Evolutionary conservation across 495 filamentous ascomycete species (phyloP), one percentile per base, ranked within the genome.

Genomic region (Aspergillus panamensis): DNA sequence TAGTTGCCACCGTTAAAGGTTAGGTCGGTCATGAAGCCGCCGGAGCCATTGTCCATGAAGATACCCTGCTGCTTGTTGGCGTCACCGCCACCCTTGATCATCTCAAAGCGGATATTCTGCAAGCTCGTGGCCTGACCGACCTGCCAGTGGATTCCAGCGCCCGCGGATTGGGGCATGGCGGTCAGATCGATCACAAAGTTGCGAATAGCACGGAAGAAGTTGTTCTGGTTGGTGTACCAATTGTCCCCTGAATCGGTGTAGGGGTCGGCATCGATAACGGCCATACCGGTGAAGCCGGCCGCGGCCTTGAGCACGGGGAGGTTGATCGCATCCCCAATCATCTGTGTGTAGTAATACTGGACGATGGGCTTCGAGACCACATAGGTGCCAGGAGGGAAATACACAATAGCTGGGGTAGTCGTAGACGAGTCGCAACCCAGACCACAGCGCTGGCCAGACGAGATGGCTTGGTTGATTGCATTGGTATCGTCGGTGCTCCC

Each of bases 41-140:
- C 92, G 29, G 82, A 85, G 45, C 94, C 95, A 64, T 97, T 97
- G 70, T 97, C 94, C 87, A 97, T 96, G 79, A 94, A 96, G 68
- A 97, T 87, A 66, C 93, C 93, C 73, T 90, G 82, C 70, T 96
- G 92, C 64, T 79, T 76, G 73, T 93, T 94, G 53, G 75, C 79
- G 13, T 74, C 72, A 43, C 83, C 83, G 14, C 85, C 85, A 58
- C 87, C 88, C 53, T 81, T 82, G 66, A 84, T 77, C 92, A 97
- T 95, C 70, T 91, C 84, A 74, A 97, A 95, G 53, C 85, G 82
- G 53, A 96, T 85, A 71, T 97, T 96, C 70, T 96, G 92, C 48
- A 96, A 73, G 61, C 86, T 91, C 10, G 94, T 96, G 5, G 93
- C 94, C 65, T 98, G 94, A 40, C 90, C 91, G 3, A 98, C 93